Base-by-base conservation (phyloP, 2,329 filamentous ascomycete species). In the Didymella glomerata region DNA sequence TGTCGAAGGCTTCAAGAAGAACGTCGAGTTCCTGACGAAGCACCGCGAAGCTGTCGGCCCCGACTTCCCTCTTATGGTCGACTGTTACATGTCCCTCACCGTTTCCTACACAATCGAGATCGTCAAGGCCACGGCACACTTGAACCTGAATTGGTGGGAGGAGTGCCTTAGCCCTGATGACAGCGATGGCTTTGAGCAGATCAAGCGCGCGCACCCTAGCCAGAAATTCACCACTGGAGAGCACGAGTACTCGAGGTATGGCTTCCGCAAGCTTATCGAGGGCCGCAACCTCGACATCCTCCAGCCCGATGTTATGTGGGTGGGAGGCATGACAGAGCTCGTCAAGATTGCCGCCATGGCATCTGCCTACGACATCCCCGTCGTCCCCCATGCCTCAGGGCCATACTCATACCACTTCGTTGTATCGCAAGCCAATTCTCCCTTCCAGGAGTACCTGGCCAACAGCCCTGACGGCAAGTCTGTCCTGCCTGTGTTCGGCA, bases 371-470 rank as follows among this genome's bases (percentile, higher is more conserved):
- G 93, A 97, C 73, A 90, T 97, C 60, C 93, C 93, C 13, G 93
- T 97, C 16, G 92, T 97, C 14, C 93, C 93, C n/a, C 93, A 97
- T 75, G 93, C 93, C 44, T 95, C 90, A 62, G 93, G 93, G 1
- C 91, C 93, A 3, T 97, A 97, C 81, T 95, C 91, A 71, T 97
- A 97, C 80, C 93, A 97, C 79, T 97, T 96, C 74, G 93, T 97
- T 66, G 89, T 97, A 61, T 96, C 92, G 44, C 93, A 97, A 79
- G 87, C 91, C 63, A 96, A 97, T 80, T 91, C 90, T 14, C 93
- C 93, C 5, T 97, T 97, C 84, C 93, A 97, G 78, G 93, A 97
- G 79, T 97, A 97, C 74, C 85, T 97, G 24, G 93, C 93, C 68
- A 97, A 97, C 80, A 96, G 92, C 2, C 87, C 93, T 0, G 93